Conservation (phyloP, 75 land plant genomes). For the Gnetum montanum region DNA sequence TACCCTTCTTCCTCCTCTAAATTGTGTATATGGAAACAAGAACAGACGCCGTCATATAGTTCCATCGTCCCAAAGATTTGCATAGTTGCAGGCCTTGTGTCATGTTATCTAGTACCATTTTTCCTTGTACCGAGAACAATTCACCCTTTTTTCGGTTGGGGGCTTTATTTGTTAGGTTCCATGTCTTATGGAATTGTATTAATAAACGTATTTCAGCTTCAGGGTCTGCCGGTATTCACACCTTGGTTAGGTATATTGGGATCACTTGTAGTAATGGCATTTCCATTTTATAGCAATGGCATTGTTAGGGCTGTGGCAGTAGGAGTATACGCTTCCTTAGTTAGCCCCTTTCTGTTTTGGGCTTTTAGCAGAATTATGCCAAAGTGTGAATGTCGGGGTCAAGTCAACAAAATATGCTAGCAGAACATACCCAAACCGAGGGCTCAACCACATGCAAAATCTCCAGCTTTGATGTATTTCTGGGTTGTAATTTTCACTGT, state of each 20-base stretch:
- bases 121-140: constrained; percentile 63
- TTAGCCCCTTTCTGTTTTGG: constrained; percentile 57
- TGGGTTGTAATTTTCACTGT: no score
- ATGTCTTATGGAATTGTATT: constrained; percentile 36
- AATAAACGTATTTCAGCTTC: constrained; percentile 51
- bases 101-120: constrained; percentile 62
- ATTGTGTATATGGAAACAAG: constrained; percentile 29
- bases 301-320: constrained; percentile 58
- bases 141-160: constrained; percentile 89
- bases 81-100: constrained; percentile 39
- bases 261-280: constrained; percentile 64
- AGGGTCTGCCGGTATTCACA: constrained; percentile 34
- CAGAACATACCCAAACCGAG: no score
- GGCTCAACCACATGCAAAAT: no score
- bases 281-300: constrained; percentile 72
- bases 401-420: constrained; percentile 1
- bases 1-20: constrained; percentile 34
- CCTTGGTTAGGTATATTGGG: constrained; percentile 68
- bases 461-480: no score
- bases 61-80: constrained; percentile 39
- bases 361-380: constrained; percentile 19
- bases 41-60: constrained; percentile 22
- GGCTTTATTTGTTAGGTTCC: constrained; percentile 66
- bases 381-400: not conserved
- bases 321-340: constrained; percentile 54